A percentile compares a stretch with the other conserved stretches of the same genome.
These are phyloP conservation scores for Diplodia sapinea DNA, from an alignment of 2,329 filamentous ascomycete genomes.

Conservation along the genomic window DNA sequence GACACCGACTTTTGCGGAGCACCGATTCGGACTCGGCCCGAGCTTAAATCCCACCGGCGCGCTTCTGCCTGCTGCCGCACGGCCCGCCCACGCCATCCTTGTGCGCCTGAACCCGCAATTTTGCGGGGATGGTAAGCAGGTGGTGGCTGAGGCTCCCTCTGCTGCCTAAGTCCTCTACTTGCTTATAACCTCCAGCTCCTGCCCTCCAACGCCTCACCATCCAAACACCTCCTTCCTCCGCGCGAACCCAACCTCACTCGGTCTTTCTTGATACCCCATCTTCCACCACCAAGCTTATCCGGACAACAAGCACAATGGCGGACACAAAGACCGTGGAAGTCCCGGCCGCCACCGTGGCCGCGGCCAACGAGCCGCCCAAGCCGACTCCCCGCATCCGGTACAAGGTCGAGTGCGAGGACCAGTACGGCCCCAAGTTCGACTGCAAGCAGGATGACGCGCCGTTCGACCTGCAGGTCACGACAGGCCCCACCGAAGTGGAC, in stretches of 20 bases:
- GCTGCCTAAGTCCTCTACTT: neutral
- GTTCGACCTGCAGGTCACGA: slow-evolving; percentile 19
- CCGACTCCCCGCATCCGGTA: slow-evolving; percentile 7
- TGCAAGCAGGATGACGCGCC: slow-evolving; percentile 14
- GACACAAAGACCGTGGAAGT: neutral
- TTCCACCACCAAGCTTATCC: neutral
- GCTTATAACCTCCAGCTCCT: slow-evolving; percentile 2
- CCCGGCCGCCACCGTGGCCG: neutral
- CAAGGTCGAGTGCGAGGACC: slow-evolving; percentile 25
- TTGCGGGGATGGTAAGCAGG: neutral
- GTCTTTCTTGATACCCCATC: neutral
- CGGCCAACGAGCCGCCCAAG: neutral
- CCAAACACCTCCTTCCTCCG: neutral
- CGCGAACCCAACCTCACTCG: neutral
- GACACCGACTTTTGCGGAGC: neutral
- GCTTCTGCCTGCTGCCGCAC: slow-evolving; percentile 11
- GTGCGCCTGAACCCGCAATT: neutral
- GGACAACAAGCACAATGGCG: neutral
- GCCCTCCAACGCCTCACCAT: neutral
- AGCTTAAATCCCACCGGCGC: neutral
- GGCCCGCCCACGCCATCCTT: neutral
- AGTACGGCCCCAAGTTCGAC: slow-evolving; percentile 23
- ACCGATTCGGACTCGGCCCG: neutral
- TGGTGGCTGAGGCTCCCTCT: slow-evolving; percentile 7
- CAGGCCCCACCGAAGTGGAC: neutral